Evolutionary conservation across 345 rosid genomes (phyloP).

Genomic region (Clarkia xantiana): DNA sequence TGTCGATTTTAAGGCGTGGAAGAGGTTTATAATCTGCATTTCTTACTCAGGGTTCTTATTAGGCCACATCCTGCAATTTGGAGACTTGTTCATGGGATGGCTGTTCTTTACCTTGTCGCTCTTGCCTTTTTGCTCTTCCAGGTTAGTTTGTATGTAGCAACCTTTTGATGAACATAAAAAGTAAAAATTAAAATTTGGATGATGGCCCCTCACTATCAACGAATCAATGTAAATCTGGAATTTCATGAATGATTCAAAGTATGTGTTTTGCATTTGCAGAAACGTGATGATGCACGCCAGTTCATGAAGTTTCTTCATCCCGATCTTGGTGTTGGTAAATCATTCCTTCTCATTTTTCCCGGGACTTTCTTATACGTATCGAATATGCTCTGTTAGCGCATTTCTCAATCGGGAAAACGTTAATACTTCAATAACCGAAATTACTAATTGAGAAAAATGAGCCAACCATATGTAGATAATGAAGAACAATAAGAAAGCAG

Average conservation of each 20-base stretch:
- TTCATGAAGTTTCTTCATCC: slow-evolving; percentile 99
- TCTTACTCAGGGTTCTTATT: slow-evolving; percentile 58
- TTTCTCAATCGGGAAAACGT: too few species aligned
- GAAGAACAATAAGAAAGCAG: too few species aligned
- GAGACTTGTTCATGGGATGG: slow-evolving; percentile 99
- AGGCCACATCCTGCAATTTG: slow-evolving; percentile 98
- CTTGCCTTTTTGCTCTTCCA: slow-evolving; percentile 97
- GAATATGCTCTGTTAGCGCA: too few species aligned
- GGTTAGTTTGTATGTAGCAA: slow-evolving; percentile 22
- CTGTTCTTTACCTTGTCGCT: slow-evolving; percentile 75
- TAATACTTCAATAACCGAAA: too few species aligned
- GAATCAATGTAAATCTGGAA: neutral
- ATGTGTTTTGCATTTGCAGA: slow-evolving; percentile 24
- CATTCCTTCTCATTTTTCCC: too few species aligned
- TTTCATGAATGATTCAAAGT: neutral
- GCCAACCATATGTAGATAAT: too few species aligned
- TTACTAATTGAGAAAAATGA: too few species aligned
- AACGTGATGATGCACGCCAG: slow-evolving; percentile 88
- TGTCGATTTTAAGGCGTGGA: neutral
- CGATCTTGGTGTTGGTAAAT: slow-evolving; percentile 83
- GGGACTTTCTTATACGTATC: too few species aligned
- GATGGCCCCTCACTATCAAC: too few species aligned
- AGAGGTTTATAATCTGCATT: neutral
- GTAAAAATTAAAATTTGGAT: too few species aligned
- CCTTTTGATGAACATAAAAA: too few species aligned